Base-by-base conservation (phyloP, 192 early-diverging fungal genomes). In the Haplosporangium gracile region DNA sequence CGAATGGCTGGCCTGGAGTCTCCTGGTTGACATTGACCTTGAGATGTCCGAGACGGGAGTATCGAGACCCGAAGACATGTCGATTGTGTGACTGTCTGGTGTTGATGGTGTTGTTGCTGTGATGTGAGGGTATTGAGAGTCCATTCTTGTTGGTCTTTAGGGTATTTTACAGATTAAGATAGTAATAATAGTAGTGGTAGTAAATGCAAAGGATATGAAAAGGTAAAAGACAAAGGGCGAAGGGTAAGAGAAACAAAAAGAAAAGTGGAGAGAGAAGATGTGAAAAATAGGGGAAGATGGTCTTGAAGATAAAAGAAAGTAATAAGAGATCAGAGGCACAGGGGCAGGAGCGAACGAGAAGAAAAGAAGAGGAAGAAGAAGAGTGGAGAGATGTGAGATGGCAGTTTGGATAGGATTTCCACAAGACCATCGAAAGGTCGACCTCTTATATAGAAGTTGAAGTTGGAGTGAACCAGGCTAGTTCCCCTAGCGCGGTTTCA, bases 21-120 rank as follows among this genome's bases (percentile, higher is more conserved):
- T 81, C 43, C 20, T 73, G 20, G 73, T 81, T 36, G 71, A 81
- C 29, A 32, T 75, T 22, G 80, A 75, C 9, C 80, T 74, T 9
- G 63, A 42, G 15, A 75, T 16, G 13, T 40, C 72, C 34, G 71
- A 57, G 16, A 32, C 57, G 4, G 49, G 0, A 13, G 32, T 65
- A 32, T 65, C 60, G 29, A 26, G 38, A 34, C 32, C 32, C 20
- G 15, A 74, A 16, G 34, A 36, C 29, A 60, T 32, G 42, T 60
- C 55, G 60, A 65, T 38, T 4, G 55, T 34, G 55, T 40, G 53
- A 5, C 32, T 63, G 36, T 38, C 38, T 15, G 74, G 51, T 20
- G 74, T 16, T 47, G 74, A 39, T 38, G 36, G 13, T 38, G 74
- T 36, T 60, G 51, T 45, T 38, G 68, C 68, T 16, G 75, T 60